Evolutionary conservation across 352 stramenopile species (phyloP).

Genomic region (Aphanomyces euteiches): DNA sequence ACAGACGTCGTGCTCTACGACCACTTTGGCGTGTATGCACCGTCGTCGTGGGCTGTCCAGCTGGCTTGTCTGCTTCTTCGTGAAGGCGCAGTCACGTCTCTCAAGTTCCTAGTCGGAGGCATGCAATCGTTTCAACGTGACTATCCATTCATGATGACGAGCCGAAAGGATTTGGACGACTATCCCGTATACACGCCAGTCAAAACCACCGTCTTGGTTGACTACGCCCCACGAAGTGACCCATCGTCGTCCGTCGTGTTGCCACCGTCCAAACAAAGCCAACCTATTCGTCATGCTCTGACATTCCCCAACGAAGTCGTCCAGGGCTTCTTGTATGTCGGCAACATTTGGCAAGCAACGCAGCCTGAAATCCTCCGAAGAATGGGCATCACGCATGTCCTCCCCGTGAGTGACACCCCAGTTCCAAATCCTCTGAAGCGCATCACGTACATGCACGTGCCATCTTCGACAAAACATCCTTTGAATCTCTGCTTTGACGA

Average conservation of each 20-base stretch:
- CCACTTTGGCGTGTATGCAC: constrained; percentile 35
- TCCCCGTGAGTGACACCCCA: constrained; percentile 23
- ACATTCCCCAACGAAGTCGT: constrained; percentile 72
- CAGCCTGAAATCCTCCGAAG: constrained; percentile 49
- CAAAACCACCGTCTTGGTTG: constrained; percentile 14
- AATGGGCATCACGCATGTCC: constrained; percentile 67
- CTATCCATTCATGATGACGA: constrained; percentile 69
- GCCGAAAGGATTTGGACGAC: constrained; percentile 27
- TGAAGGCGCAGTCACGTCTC: constrained; percentile 44
- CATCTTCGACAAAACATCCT: constrained; percentile 38
- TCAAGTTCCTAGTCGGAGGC: constrained; percentile 43
- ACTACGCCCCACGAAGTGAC: background rate
- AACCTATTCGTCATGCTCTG: constrained; percentile 27
- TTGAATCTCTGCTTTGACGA: constrained; percentile 48
- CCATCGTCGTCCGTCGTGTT: constrained; percentile 34
- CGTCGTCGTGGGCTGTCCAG: constrained; percentile 40
- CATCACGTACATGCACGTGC: constrained; percentile 68
- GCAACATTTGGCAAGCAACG: constrained; percentile 71
- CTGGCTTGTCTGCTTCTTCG: constrained; percentile 46
- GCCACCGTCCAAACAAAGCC: background rate
- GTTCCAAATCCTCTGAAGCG: background rate
- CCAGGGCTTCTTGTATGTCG: constrained; percentile 58
- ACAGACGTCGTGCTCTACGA: constrained; percentile 55
- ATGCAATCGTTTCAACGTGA: constrained; percentile 43
- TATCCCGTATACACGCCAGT: constrained; percentile 35